phyloP scores from a whole-genome alignment of 164 flowering plant species.

The Akebia trifoliata region DNA sequence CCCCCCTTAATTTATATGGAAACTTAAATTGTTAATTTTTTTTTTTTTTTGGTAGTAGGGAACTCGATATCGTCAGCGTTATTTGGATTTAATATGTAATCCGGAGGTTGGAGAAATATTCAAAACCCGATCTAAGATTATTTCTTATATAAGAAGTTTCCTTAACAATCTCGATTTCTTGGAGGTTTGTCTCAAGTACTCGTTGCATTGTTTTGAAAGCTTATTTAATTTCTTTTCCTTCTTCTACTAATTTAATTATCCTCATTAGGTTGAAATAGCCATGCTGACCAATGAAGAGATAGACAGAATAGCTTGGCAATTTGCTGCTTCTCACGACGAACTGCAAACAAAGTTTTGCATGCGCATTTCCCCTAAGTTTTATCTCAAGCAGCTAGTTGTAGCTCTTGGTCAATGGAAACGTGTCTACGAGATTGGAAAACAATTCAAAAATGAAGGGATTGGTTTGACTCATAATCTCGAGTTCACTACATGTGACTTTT shows the following conservation, averaged over 20 bases:
- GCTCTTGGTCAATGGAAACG: constrained; percentile 88
- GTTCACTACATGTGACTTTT: constrained; percentile 92
- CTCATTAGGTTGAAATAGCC: constrained; percentile 89
- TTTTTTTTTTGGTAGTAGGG: constrained; percentile 43
- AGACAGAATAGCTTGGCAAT: constrained; percentile 89
- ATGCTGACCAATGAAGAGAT: constrained; percentile 99
- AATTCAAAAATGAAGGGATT: constrained; percentile 93
- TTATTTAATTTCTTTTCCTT: background rate
- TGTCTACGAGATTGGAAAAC: constrained; percentile 94
- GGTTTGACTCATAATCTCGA: constrained; percentile 97
- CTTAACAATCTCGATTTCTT: constrained; percentile 72
- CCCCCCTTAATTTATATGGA: too few species aligned
- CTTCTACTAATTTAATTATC: background rate
- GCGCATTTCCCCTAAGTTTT: constrained; percentile 95
- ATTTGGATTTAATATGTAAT: constrained; percentile 87
- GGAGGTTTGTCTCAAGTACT: constrained; percentile 51
- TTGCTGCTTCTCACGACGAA: constrained; percentile 91
- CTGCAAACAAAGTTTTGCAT: constrained; percentile 72
- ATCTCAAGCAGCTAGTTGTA: constrained; percentile 85
- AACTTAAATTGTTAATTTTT: too few species aligned
- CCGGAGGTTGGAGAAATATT: constrained; percentile 78
- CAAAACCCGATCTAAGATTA: constrained; percentile 67
- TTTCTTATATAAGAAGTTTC: constrained; percentile 53
- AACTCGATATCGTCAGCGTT: constrained; percentile 91
- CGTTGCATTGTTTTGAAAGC: background rate